Base-by-base conservation (phyloP, 148 eudicot genomes). In the Rhododendron ferrugineum region DNA sequence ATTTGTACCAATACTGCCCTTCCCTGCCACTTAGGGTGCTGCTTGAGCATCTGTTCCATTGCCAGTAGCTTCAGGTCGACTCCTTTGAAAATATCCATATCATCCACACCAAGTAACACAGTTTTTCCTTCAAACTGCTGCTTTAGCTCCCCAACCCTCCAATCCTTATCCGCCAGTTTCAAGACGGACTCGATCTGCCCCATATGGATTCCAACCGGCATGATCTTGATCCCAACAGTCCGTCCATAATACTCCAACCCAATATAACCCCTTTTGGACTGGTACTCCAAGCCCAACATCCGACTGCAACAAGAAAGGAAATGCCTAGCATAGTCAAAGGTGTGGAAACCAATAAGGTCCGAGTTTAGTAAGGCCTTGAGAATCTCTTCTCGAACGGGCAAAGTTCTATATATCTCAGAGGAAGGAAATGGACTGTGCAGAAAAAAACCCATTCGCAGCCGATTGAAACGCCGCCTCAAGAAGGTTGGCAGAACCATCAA, bases 301-400 rank as follows among this genome's bases (percentile, higher is more conserved):
- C 94, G 86, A 87, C 94, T 91, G 81, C 94, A 92, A 89, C 91
- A 91, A 28, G 93, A 90, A 81, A 92, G 88, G 81, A 92, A 92
- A 89, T 92, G 94, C 73, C 93, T 84, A 85, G 94, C 94, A 85
- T 92, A 92, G 85, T 92, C 94, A 84, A 91, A 92, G 22, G 94
- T 92, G 70, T 92, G 94, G 72, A 92, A 92, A 9, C 94, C 94
- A 50, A 92, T 85, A 23, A 92, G 91, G 79, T 92, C 94, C 20
- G 92, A 85, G 83, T 89, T 89, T 76, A 92, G 85, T 54, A 92
- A 76, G n/a, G 92, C 93, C 86, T 90, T 90, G 73, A 92, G 89
- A 87, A 92, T 91, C 89, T 92, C 94, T 32, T 91, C 93, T 84
- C 93, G 87, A 26, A 92, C 92, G 1, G 93, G 94, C 34, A 92